Conservation (phyloP, 495 filamentous ascomycete genomes). For the Neurospora sp. region DNA sequence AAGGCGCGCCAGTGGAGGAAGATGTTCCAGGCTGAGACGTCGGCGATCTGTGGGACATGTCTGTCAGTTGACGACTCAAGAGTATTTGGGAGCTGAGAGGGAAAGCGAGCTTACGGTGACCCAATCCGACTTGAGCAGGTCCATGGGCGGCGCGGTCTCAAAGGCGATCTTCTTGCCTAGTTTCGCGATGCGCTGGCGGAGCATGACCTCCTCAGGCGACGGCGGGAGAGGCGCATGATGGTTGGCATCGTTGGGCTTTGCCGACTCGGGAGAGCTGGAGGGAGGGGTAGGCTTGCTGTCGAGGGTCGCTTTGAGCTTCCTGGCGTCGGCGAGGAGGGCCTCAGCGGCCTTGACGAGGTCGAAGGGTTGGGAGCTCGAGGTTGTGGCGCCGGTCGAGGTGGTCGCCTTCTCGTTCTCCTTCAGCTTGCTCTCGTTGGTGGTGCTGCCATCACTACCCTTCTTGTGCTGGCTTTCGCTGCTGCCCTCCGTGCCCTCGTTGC, state of each 20-base stretch:
- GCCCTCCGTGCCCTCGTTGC: too few species aligned
- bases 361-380: not conserved
- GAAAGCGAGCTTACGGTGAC: slow-evolving; percentile 5
- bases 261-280: not conserved
- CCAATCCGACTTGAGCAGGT: slow-evolving; percentile 17
- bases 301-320: slow-evolving; percentile 2
- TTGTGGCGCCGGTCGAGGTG: rapidly evolving
- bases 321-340: slow-evolving; percentile 12
- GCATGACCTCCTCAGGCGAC: not conserved
- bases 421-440: not conserved
- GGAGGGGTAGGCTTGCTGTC: not conserved
- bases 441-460: not conserved
- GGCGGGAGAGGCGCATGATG: not conserved
- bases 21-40: slow-evolving; percentile 15
- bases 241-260: not conserved
- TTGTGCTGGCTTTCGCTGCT: not conserved
- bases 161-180: slow-evolving; percentile 13
- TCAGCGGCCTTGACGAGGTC: slow-evolving; percentile 18
- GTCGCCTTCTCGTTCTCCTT: not conserved
- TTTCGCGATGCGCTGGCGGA: slow-evolving; percentile 9
- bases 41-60: slow-evolving; percentile 4
- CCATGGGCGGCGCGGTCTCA: slow-evolving; percentile 10
- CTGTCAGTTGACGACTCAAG: not conserved
- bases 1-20: slow-evolving; percentile 24
- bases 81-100: not conserved